Percentiles rank a stretch among this genome's conserved stretches.
Conservation (phyloP, 768 basidiomycete species). For the Boletus pseudopeckii region DNA sequence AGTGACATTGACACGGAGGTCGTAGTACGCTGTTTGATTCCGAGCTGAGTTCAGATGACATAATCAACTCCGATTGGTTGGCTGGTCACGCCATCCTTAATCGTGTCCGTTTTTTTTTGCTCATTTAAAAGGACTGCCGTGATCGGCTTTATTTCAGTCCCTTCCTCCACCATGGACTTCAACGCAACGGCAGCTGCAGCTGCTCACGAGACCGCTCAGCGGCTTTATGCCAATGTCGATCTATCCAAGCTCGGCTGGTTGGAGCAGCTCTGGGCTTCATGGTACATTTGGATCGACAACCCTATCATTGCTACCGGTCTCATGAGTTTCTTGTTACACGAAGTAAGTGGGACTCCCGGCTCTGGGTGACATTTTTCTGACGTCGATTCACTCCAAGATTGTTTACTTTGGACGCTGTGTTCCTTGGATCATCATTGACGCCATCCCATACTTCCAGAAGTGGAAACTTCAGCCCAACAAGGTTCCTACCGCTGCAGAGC, state of each 20-base stretch:
- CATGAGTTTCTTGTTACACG: slow-evolving; percentile 89
- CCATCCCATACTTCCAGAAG: slow-evolving; percentile 86
- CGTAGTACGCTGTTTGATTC: no score
- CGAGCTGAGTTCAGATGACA: no score
- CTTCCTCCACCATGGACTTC: slow-evolving; percentile 37
- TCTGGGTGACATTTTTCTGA: background rate
- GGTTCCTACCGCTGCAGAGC: slow-evolving; percentile 72
- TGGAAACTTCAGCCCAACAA: slow-evolving; percentile 94
- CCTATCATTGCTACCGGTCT: slow-evolving; percentile 91
- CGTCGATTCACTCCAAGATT: slow-evolving; percentile 44
- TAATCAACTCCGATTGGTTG: slow-evolving; percentile 26
- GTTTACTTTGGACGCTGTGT: slow-evolving; percentile 96
- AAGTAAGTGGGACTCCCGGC: slow-evolving; percentile 50
- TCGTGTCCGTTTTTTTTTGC: slow-evolving; percentile 9
- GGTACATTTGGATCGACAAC: slow-evolving; percentile 86
- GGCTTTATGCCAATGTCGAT: slow-evolving; percentile 58
- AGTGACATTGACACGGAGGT: no score
- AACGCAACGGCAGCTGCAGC: slow-evolving; percentile 35
- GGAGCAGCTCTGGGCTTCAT: slow-evolving; percentile 79
- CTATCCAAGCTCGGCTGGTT: slow-evolving; percentile 60
- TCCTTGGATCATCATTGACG: slow-evolving; percentile 95
- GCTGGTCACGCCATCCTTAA: slow-evolving; percentile 26
- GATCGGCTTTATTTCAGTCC: background rate
- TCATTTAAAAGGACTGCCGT: background rate
- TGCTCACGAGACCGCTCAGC: slow-evolving; percentile 31